Evolutionary conservation across 2,329 filamentous ascomycete species (phyloP), one percentile per base, ranked within the genome.

Genomic region (Emergomyces orientalis): DNA sequence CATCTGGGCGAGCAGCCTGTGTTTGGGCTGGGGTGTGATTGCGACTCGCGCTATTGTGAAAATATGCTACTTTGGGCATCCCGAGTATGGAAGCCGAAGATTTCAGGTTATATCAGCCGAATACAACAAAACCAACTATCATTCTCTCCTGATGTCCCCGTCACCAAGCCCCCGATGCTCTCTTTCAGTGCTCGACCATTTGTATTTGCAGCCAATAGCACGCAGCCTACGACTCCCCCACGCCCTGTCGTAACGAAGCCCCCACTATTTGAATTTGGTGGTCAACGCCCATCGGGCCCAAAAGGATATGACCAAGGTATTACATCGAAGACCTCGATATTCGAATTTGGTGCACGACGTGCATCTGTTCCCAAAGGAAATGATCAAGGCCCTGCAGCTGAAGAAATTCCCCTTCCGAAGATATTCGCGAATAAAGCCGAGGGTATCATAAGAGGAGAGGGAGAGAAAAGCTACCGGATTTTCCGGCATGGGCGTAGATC

Each of bases 11-110:
- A 41, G 37, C 41, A 58, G 22, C 37, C 37, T 58, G 14, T 19
- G 34, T 27, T 22, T 27, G 22, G 27, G 7, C 22, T 27, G 56
- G 56, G 56, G 34, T 19, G 22, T 58, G 22, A 27, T 43, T 9
- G 37, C 19, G 22, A 32, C 41, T 58, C 32, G 37, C 25, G 2
- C 2, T 1, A 58, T 58, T 11, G 41, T 58, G 17, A 19, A 58
- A 58, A 58, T 58, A 58, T 58, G 56, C 11, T 58, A 43, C 34
- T 58, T 43, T 58, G 56, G 56, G n/a, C 56, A 27, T 41, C 56
- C 17, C 17, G 56, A 58, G 56, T 58, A 58, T 58, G 34, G 41
- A 58, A 45, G 13, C 56, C 56, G 41, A 32, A 22, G 6, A 32
- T 58, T 25, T 25, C 56, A 39, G 56, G 41, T 3, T 32, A 43